Evolutionary conservation across 2,329 filamentous ascomycete species (phyloP).

Genomic region (Sporothrix globosa): DNA sequence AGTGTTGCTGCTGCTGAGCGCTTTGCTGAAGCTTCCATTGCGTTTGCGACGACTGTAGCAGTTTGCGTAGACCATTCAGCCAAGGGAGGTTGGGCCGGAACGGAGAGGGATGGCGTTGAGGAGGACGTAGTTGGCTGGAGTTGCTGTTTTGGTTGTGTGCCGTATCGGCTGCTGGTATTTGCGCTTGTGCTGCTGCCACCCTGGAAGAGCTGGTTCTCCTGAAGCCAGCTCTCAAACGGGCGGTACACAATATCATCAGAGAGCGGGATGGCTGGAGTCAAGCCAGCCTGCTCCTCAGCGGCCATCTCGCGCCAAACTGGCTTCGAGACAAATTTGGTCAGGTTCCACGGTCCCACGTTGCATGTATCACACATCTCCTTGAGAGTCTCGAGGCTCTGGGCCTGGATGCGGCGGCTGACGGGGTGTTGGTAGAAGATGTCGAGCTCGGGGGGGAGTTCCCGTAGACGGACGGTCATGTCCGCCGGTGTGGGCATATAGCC

Average conservation of each 20-base stretch:
- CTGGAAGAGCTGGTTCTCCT: slow-evolving; percentile 53
- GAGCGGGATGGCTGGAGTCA: slow-evolving; percentile 66
- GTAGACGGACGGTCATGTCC: slow-evolving; percentile 62
- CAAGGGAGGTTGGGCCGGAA: slow-evolving; percentile 26
- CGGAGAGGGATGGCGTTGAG: not conserved
- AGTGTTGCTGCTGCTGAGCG: slow-evolving; percentile 43
- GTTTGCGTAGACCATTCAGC: slow-evolving; percentile 37
- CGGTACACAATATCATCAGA: slow-evolving; percentile 65
- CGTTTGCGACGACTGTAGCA: slow-evolving; percentile 30
- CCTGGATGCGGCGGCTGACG: slow-evolving; percentile 50
- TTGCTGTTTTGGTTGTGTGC: slow-evolving; percentile 16
- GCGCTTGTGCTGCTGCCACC: slow-evolving; percentile 1
- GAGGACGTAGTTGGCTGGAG: not conserved
- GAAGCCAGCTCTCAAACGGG: slow-evolving; percentile 64
- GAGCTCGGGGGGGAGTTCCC: slow-evolving; percentile 60
- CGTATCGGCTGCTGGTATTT: slow-evolving; percentile 6
- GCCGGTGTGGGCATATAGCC: slow-evolving; percentile 69
- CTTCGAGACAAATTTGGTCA: slow-evolving; percentile 53
- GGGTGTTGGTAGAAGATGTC: slow-evolving; percentile 61
- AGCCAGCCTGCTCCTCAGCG: slow-evolving; percentile 67
- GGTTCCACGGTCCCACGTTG: slow-evolving; percentile 60
- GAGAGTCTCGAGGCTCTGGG: slow-evolving; percentile 56
- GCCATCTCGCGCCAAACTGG: slow-evolving; percentile 69
- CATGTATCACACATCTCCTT: slow-evolving; percentile 62
- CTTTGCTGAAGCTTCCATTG: slow-evolving; percentile 38